phyloP scores from a whole-genome alignment of 2,329 filamentous ascomycete genomes.

The Cadophora sp. region DNA sequence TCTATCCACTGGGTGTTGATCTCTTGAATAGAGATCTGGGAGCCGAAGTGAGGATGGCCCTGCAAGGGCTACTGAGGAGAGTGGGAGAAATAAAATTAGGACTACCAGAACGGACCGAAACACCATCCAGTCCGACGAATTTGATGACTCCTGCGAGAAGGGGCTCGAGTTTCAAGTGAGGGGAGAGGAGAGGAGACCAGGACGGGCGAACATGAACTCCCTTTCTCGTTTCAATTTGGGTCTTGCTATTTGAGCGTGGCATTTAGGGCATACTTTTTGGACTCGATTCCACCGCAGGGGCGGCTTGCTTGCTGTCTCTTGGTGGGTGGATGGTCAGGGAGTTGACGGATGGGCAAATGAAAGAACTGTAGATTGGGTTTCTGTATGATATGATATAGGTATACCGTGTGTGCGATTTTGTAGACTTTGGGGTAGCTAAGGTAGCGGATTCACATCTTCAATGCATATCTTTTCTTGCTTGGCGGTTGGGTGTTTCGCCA shows the following conservation, averaged over 20 bases:
- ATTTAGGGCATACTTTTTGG: constrained; percentile 16
- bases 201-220: too few species aligned
- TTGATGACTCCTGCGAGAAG: constrained; percentile 15
- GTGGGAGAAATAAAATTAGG: constrained; percentile 80
- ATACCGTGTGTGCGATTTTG: constrained; percentile 1
- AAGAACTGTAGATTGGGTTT: constrained; percentile 7
- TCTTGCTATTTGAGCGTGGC: constrained; percentile 20
- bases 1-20: constrained; percentile 87
- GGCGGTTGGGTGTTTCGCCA: too few species aligned
- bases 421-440: constrained; percentile 13
- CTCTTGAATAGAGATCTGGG: constrained; percentile 83
- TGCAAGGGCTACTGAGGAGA: constrained; percentile 79
- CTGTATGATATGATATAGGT: constrained; percentile 18
- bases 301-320: neutral
- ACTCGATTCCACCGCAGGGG: neutral
- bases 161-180: constrained; percentile 15
- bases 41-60: constrained; percentile 75
- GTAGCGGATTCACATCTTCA: constrained; percentile 11
- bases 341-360: constrained; percentile 18
- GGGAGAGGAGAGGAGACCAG: neutral
- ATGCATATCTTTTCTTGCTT: neutral
- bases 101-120: constrained; percentile 33
- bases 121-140: constrained; percentile 35
- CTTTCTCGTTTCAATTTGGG: neutral
- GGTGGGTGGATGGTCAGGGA: neutral